Evolutionary conservation across 495 filamentous ascomycete genomes (phyloP), one percentile per base, ranked within the genome.

Genomic region (Trichoderma orchidacearum): DNA sequence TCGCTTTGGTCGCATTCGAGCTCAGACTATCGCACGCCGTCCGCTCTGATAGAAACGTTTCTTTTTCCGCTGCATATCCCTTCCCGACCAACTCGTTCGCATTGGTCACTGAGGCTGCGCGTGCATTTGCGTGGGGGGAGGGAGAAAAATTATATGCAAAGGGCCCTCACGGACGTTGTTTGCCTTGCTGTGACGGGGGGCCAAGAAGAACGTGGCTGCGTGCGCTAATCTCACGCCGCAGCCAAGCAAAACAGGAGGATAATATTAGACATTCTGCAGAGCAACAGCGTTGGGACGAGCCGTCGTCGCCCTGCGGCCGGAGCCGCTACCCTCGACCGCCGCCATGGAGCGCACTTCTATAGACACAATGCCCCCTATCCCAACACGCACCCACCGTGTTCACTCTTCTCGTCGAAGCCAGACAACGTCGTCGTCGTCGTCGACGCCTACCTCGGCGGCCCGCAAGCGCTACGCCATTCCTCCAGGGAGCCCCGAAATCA

Each of bases 401-500:
- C 41, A 48, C 21, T 27, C 41, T 6, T 48, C 41, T 11, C 41
- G 27, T 18, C 41, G 41, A 18, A 48, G 27, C 21, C 41, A 23
- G 21, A 48, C 27, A 8, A 25, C 41, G 41, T 25, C 41, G 8
- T 12, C 41, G 41, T 23, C 41, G 8, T 48, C 41, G 41, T 25
- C 41, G 8, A 27, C 41, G 41, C 41, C 41, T 11, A 48, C 41
- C 21, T 9, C 41, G 9, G 41, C 41, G 21, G 41, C 41, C 41
- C 41, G 41, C 31, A 55, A 55, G 59, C 73, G 64, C 34, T 63
- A 67, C 54, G 79, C 77, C 58, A 64, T 81, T 28, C 68, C 78
- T 48, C 81, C 89, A 48, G 85, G 87, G 1, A 93, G 90, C 13
- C 89, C 93, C 27, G 90, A 95, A 69, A 87, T 98, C 51, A 97